A percentile compares a stretch with the other conserved stretches of the same genome.
Conservation (phyloP, 2,329 filamentous ascomycete genomes). For the Colletotrichum limetticola region DNA sequence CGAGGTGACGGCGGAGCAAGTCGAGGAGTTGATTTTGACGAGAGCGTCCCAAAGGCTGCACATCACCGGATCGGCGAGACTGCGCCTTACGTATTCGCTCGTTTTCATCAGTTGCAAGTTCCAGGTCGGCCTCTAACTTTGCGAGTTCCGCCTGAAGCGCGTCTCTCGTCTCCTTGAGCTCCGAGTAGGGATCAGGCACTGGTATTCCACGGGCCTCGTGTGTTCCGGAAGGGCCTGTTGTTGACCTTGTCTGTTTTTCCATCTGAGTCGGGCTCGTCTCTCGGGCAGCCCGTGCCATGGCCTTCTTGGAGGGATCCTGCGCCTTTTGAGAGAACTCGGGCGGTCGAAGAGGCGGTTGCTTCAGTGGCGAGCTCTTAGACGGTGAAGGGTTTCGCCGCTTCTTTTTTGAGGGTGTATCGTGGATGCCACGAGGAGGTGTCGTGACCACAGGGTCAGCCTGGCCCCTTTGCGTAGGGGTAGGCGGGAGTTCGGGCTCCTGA, state of each 20-base stretch:
- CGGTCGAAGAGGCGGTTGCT: slow-evolving; percentile 51
- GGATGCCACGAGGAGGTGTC: slow-evolving; percentile 68
- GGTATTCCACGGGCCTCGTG: slow-evolving; percentile 55
- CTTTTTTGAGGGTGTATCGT: slow-evolving; percentile 65
- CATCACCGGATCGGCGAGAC: slow-evolving; percentile 46
- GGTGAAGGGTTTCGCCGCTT: slow-evolving; percentile 51
- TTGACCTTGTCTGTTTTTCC: slow-evolving; percentile 1
- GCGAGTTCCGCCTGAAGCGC: slow-evolving; percentile 66
- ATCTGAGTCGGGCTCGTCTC: slow-evolving; percentile 5
- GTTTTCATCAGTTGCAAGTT: slow-evolving; percentile 67
- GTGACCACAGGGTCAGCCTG: slow-evolving; percentile 63
- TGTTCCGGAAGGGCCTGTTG: slow-evolving; percentile 32
- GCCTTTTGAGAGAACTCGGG: slow-evolving; percentile 27
- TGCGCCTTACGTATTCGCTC: slow-evolving; percentile 59
- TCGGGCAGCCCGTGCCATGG: slow-evolving; percentile 20
- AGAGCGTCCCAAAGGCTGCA: slow-evolving; percentile 41
- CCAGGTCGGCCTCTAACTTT: slow-evolving; percentile 68
- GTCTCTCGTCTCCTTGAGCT: slow-evolving; percentile 64
- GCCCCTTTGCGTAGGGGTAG: slow-evolving; percentile 61
- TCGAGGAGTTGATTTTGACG: slow-evolving; percentile 53
- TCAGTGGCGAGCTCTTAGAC: slow-evolving; percentile 61
- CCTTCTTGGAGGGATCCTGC: slow-evolving; percentile 32
- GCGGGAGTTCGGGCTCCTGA: slow-evolving; percentile 71
- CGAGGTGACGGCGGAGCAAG: slow-evolving; percentile 53
- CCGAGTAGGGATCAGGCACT: slow-evolving; percentile 52